These are phyloP conservation scores for Beta lomatogona DNA, from an alignment of 179 eudicot genomes.

Conservation along the genomic window DNA sequence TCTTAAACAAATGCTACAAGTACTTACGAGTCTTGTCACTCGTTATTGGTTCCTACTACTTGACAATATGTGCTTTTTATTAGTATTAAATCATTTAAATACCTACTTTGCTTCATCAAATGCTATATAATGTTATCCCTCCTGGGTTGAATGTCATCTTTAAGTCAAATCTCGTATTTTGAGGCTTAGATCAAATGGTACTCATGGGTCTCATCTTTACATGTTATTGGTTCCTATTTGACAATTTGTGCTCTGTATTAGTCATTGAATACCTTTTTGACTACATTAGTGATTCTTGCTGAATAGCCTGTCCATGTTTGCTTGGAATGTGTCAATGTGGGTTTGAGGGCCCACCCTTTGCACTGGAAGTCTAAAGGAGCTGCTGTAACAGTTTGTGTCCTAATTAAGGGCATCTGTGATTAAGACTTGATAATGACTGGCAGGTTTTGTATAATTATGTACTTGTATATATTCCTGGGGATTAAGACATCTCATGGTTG, in stretches of 20 bases:
- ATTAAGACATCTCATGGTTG: background rate
- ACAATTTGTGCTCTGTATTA: conserved; percentile 8
- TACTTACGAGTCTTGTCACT: no score
- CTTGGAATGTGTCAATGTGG: conserved; percentile 12
- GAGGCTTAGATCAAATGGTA: background rate
- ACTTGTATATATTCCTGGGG: background rate
- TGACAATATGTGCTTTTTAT: no score
- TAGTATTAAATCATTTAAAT: no score
- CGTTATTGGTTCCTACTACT: no score
- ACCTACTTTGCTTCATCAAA: no score
- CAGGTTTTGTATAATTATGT: conserved; percentile 6
- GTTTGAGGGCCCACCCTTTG: conserved; percentile 29
- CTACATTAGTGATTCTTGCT: conserved; percentile 2
- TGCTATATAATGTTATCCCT: no score
- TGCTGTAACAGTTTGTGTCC: conserved; percentile 13
- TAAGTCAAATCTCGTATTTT: conserved; percentile 10
- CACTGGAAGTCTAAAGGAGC: conserved; percentile 29
- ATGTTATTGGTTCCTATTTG: background rate
- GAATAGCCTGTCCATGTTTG: background rate
- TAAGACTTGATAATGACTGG: background rate
- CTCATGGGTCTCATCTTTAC: conserved; percentile 14
- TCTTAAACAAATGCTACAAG: background rate
- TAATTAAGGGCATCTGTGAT: background rate
- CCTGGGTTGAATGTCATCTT: background rate
- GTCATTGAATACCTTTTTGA: conserved; percentile 1